Evolutionary conservation across 805 yeast species (phyloP), one percentile per base, ranked within the genome.

Genomic region (Metschnikowia peoriensis): DNA sequence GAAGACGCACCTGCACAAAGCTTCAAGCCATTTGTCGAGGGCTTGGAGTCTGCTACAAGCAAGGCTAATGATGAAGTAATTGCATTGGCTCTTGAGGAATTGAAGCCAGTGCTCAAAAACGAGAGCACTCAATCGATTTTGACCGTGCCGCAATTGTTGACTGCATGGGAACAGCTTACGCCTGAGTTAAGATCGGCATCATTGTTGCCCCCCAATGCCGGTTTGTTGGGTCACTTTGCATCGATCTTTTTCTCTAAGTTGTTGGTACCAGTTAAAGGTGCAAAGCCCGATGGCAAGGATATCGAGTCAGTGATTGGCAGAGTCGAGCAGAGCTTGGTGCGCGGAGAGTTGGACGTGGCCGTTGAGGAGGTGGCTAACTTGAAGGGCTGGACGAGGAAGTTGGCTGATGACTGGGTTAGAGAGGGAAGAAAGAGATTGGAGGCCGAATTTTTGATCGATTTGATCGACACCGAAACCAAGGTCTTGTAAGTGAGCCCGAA

Each of bases 181-280:
- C 94, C 96, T 14, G 96, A 93, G 72, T 82, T 94, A 66, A 85
- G 96, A 69, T 83, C 90, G 32, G 92, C 96, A 7, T 84, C 97
- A 5, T 74, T 94, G 61, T 81, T 92, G 56, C 97, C 98, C 50
- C 96, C 96, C 61, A 89, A 93, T 65, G 96, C 99, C 28, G 99
- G 99, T 65, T 80, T 94, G 50, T 81, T 93, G 61, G 98, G 97
- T 32, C 97, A 94, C 70, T 68, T 91, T 41, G 80, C 96, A 7
- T 92, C 98, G 15, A 77, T 79, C 59, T 51, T 90, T 8, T 88
- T 92, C 66, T 86, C 96, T 37, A 82, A 80, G 61, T 78, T 92
- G 55, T 78, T 93, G 63, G 79, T 89, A 62, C 78, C 87, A 29
- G 94, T 91, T 67, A 76, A 81, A 55, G 98, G 98, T 43, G 72